Conservation (phyloP, 2,329 filamentous ascomycete genomes). For the Ramichloridium luteum region DNA sequence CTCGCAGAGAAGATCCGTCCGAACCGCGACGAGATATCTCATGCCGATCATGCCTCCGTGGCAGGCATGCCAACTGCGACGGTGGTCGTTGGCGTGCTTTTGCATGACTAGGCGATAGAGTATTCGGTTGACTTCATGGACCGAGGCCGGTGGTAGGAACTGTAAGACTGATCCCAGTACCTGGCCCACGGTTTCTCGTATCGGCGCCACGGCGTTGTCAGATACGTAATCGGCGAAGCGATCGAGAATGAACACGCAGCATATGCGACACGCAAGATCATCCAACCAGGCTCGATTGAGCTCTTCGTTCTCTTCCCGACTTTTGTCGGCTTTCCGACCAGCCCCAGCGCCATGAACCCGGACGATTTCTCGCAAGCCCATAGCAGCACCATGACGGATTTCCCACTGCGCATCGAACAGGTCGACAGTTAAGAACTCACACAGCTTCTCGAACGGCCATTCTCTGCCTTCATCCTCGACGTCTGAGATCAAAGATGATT, state of each 20-base stretch:
- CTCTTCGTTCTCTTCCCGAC: conserved; percentile 59
- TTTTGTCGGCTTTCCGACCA: conserved; percentile 61
- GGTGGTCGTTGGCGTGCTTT: conserved; percentile 60
- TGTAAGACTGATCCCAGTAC: conserved; percentile 80
- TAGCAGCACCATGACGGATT: conserved; percentile 86
- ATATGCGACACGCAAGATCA: conserved; percentile 85
- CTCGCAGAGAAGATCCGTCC: conserved; percentile 79
- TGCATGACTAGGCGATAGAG: conserved; percentile 89
- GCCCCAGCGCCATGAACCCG: conserved; percentile 85
- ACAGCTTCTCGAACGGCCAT: conserved; percentile 91
- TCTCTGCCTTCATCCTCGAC: conserved; percentile 64
- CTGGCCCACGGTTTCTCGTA: conserved; percentile 89
- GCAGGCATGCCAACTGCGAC: conserved; percentile 81
- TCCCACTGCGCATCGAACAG: conserved; percentile 93
- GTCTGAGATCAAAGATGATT: conserved; percentile 72
- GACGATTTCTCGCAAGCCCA: conserved; percentile 84
- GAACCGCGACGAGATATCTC: conserved; percentile 86
- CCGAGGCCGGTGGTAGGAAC: conserved; percentile 66
- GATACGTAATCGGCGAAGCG: conserved; percentile 96
- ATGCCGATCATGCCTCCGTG: conserved; percentile 97
- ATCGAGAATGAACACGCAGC: conserved; percentile 93
- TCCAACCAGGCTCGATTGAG: conserved; percentile 82
- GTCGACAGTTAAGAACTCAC: conserved; percentile 86
- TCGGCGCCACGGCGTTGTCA: conserved; percentile 91
- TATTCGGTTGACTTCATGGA: conserved; percentile 72